A percentile compares a stretch with the other conserved stretches of the same genome.
phyloP scores from a whole-genome alignment of 2,329 filamentous ascomycete species.

The Ophiostoma pallidulum region DNA sequence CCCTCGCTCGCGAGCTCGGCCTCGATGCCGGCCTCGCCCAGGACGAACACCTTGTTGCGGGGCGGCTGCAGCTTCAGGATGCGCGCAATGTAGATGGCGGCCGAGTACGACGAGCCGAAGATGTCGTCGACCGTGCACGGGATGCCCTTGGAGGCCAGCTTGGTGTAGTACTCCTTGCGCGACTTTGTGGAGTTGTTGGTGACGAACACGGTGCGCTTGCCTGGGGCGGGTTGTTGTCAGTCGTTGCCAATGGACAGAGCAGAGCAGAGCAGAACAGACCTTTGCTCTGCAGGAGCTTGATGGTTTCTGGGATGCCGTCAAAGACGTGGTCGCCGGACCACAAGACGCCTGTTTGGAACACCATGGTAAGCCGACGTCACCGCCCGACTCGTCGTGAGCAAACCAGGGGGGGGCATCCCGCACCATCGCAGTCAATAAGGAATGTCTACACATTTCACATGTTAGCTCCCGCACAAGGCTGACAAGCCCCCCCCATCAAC shows the following conservation, averaged over 20 bases:
- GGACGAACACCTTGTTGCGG: constrained; percentile 87
- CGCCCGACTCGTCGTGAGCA: not conserved
- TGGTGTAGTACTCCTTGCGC: constrained; percentile 83
- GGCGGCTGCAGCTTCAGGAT: constrained; percentile 71
- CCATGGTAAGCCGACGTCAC: constrained; percentile 1
- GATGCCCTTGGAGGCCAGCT: constrained; percentile 74
- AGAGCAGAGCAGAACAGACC: constrained; percentile 38
- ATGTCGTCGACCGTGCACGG: constrained; percentile 77
- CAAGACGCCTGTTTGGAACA: constrained; percentile 61
- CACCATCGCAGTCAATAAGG: constrained; percentile 95
- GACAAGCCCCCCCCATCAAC: no score
- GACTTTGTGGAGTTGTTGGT: constrained; percentile 99
- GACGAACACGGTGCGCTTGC: constrained; percentile 89
- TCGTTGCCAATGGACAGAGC: not conserved
- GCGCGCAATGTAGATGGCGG: constrained; percentile 89
- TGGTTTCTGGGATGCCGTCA: constrained; percentile 72
- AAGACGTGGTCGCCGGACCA: constrained; percentile 95
- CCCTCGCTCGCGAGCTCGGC: constrained; percentile 74
- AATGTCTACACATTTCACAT: constrained; percentile 55
- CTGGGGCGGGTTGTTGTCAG: constrained; percentile 32
- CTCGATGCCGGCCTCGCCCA: constrained; percentile 88
- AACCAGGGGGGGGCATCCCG: no score
- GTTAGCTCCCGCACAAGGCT: not conserved
- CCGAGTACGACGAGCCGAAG: constrained; percentile 90
- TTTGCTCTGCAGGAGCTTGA: constrained; percentile 72